These are phyloP conservation scores for Apiospora phragmitis DNA, from an alignment of 2,329 filamentous ascomycete species.

Conservation along the genomic window DNA sequence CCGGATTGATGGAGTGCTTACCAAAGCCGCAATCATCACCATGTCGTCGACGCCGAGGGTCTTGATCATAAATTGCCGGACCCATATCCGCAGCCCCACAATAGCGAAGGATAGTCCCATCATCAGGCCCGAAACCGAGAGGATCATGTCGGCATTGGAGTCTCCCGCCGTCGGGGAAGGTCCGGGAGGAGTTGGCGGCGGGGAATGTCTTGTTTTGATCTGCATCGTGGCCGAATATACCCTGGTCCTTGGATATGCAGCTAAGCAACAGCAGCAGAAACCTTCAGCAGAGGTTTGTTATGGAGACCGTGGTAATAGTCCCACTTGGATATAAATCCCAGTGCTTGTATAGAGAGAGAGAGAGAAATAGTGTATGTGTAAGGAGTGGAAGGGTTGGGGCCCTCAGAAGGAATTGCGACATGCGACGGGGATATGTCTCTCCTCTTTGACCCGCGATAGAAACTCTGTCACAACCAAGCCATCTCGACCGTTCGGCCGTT, in stretches of 20 bases:
- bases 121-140: conserved; percentile 10
- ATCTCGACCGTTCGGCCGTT: not conserved
- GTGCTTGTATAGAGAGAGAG: not conserved
- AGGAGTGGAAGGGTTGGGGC: not conserved
- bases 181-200: not conserved
- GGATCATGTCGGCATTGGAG: conserved; percentile 10
- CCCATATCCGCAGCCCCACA: conserved; percentile 13
- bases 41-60: conserved; percentile 14
- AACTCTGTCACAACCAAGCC: not conserved
- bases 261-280: not conserved
- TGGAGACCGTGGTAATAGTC: not conserved
- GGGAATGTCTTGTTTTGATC: not conserved
- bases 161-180: not conserved
- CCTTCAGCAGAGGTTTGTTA: not conserved
- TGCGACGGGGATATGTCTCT: not conserved
- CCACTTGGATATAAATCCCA: not conserved
- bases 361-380: not conserved
- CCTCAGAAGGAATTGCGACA: not conserved
- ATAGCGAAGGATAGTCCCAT: conserved; percentile 8
- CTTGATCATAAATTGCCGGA: conserved; percentile 15
- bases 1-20: not conserved
- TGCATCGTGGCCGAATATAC: not conserved
- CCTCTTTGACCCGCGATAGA: not conserved
- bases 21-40: conserved; percentile 14
- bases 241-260: too few relatives aligned